phyloP scores from a whole-genome alignment of 163 green algal genomes.

The Chlamydomonas reinhardtii region DNA sequence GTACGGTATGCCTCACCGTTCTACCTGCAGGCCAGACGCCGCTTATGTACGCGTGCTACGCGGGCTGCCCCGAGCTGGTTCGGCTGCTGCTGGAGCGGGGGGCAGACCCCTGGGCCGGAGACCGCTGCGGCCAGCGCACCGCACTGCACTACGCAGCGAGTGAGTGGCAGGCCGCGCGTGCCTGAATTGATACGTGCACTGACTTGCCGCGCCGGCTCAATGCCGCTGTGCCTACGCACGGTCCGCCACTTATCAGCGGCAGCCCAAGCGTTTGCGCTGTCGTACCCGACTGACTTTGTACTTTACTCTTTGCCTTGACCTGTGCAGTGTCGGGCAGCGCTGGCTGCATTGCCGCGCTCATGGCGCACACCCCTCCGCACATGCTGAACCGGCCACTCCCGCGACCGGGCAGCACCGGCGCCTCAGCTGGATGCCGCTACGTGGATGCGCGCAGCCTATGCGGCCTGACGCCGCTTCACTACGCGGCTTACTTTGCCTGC shows the following conservation, averaged over 20 bases:
- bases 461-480: constrained; percentile 55
- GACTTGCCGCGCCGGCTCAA: too few relatives aligned
- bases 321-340: not conserved
- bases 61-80: constrained; percentile 24
- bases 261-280: too few relatives aligned
- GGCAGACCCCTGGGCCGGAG: constrained; percentile 45
- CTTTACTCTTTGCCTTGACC: too few relatives aligned
- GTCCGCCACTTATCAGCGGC: too few relatives aligned
- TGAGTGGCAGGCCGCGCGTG: too few relatives aligned
- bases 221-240: too few relatives aligned
- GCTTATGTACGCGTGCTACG: constrained; percentile 22
- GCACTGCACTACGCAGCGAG: constrained; percentile 55
- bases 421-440: constrained; percentile 25
- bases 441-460: constrained; percentile 36
- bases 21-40: constrained; percentile 3
- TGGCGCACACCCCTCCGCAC: not conserved
- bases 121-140: constrained; percentile 49
- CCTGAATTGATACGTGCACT: too few relatives aligned
- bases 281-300: too few relatives aligned
- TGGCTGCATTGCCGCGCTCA: not conserved
- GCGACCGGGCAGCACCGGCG: not conserved
- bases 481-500: constrained; percentile 45
- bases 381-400: not conserved
- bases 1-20: not conserved
- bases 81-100: constrained; percentile 29